Evolutionary conservation across 169 alveolate species (phyloP).

Genomic region (Prorocentrum cordatum): DNA sequence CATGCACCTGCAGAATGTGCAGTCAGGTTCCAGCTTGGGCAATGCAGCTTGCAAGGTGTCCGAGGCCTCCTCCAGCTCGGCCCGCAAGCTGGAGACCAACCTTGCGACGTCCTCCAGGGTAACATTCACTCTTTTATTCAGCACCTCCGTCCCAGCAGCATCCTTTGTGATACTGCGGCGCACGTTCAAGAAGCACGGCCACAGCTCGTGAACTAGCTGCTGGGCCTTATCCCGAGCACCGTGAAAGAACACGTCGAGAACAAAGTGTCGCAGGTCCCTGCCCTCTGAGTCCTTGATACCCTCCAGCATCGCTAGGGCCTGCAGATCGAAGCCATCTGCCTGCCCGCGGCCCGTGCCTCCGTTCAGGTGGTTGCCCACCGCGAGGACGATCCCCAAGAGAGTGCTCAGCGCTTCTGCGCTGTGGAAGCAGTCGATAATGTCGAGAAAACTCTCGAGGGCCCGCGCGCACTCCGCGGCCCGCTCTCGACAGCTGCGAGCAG

Average conservation of each 20-base stretch:
- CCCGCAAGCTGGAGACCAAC: neutral
- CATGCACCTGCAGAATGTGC: neutral
- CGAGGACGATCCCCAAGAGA: no score
- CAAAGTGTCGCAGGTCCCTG: neutral
- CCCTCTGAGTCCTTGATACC: conserved; percentile 37
- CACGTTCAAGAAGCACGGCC: neutral
- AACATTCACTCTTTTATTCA: neutral
- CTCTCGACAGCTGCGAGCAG: no score
- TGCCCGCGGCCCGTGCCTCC: conserved; percentile 70
- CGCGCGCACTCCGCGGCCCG: no score
- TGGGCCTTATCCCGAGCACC: neutral
- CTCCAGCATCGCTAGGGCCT: conserved; percentile 27
- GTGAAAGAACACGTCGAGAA: neutral
- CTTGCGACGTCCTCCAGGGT: neutral
- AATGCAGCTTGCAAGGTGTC: neutral
- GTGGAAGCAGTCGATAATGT: no score
- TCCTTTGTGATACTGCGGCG: neutral
- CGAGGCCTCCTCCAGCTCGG: neutral
- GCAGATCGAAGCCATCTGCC: conserved; percentile 52
- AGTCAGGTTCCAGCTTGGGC: neutral
- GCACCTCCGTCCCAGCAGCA: neutral
- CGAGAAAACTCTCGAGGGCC: no score
- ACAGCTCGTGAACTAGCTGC: neutral
- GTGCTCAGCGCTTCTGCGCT: no score
- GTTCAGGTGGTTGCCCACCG: conserved; percentile 46